Conservation (phyloP, 1,284 basidiomycete genomes). For the Cryptococcus hybrid region DNA sequence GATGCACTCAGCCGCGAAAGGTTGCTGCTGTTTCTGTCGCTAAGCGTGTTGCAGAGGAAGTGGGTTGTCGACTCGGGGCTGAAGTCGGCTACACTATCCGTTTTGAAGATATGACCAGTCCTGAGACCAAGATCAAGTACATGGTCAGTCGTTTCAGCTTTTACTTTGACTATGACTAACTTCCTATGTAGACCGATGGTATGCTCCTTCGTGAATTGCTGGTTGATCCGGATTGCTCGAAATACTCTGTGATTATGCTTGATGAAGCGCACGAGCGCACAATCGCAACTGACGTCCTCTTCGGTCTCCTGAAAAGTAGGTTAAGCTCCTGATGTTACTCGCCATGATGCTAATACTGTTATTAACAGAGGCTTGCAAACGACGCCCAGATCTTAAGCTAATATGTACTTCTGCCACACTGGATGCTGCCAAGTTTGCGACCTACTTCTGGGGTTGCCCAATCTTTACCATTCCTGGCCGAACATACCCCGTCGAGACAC, state of each 20-base stretch:
- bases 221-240: slow-evolving; percentile 88
- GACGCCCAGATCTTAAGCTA: slow-evolving; percentile 90
- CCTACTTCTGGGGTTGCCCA: slow-evolving; percentile 97
- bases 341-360: neutral
- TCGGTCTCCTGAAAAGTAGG: slow-evolving; percentile 93
- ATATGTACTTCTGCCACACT: slow-evolving; percentile 98
- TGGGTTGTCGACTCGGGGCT: slow-evolving; percentile 92
- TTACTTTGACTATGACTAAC: slow-evolving; percentile 1
- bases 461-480: slow-evolving; percentile 99
- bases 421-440: slow-evolving; percentile 99
- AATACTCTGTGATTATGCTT: slow-evolving; percentile 95
- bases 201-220: slow-evolving; percentile 97
- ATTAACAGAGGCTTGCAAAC: slow-evolving; percentile 82
- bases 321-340: slow-evolving; percentile 14
- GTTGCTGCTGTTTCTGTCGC: slow-evolving; percentile 99
- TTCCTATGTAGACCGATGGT: slow-evolving; percentile 70
- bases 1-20: slow-evolving; percentile 97
- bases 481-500: slow-evolving; percentile 95
- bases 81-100: slow-evolving; percentile 99
- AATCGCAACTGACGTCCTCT: slow-evolving; percentile 95
- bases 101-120: slow-evolving; percentile 97
- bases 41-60: slow-evolving; percentile 96
- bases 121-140: slow-evolving; percentile 98
- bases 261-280: slow-evolving; percentile 99
- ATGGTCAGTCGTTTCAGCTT: slow-evolving; percentile 58